phyloP scores from a whole-genome alignment of 345 rosid genomes.

The Chamaenerion angustifolium region DNA sequence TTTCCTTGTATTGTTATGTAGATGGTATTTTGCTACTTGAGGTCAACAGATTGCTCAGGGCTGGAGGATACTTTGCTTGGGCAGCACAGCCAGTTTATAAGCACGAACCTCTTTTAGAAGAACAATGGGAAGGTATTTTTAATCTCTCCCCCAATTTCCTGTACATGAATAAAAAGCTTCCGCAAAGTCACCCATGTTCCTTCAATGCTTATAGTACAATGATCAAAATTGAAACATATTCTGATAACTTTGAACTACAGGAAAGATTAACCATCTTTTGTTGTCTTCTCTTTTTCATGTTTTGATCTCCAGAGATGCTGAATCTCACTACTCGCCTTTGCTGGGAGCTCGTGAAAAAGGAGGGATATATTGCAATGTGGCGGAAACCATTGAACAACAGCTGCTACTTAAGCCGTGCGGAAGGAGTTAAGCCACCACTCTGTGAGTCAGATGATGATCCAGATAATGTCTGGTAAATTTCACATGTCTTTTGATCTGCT shows the following conservation, averaged over 20 bases:
- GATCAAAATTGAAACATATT: not conserved
- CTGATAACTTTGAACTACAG: too few species aligned
- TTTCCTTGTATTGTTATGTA: slow-evolving; percentile 17
- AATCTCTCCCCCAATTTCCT: too few species aligned
- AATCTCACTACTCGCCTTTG: slow-evolving; percentile 76
- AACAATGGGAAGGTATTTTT: slow-evolving; percentile 83
- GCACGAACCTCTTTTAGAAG: slow-evolving; percentile 66
- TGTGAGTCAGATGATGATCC: slow-evolving; percentile 72
- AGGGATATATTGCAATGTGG: slow-evolving; percentile 94
- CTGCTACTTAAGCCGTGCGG: slow-evolving; percentile 69
- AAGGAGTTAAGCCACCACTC: slow-evolving; percentile 50
- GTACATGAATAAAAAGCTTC: too few species aligned
- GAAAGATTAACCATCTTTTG: too few species aligned
- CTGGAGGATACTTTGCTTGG: slow-evolving; percentile 97
- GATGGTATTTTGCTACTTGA: slow-evolving; percentile 94
- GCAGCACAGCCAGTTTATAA: slow-evolving; percentile 98
- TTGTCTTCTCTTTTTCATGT: not conserved
- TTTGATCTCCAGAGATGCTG: slow-evolving; percentile 60
- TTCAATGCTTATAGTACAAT: not conserved
- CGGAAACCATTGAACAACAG: slow-evolving; percentile 66
- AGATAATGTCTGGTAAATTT: slow-evolving; percentile 70
- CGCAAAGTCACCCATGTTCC: too few species aligned
- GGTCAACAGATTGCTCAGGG: slow-evolving; percentile 87
- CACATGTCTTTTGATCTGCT: too few species aligned
- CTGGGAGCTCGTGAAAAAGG: slow-evolving; percentile 92